phyloP scores from a whole-genome alignment of 805 yeast genomes.

The Kurtzmaniella cleridarum region DNA sequence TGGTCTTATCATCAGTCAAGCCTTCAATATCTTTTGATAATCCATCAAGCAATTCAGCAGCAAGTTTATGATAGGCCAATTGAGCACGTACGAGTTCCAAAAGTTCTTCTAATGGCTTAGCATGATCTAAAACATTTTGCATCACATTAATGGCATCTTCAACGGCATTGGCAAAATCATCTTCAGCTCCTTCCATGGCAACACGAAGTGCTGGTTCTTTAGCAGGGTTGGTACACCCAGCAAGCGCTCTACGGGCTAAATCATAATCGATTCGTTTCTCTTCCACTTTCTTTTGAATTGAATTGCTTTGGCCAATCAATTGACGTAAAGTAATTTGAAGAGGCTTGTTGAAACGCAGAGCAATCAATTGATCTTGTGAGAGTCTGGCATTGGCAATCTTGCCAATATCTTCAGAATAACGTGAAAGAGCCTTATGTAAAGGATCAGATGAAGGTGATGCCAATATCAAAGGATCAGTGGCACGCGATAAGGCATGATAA shows the following conservation, averaged over 20 bases:
- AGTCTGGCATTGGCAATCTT: conserved; percentile 78
- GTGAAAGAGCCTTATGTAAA: conserved; percentile 57
- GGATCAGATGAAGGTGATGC: conserved; percentile 34
- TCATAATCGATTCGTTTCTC: conserved; percentile 76
- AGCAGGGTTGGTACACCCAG: conserved; percentile 35
- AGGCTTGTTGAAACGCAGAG: conserved; percentile 62
- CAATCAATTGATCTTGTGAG: conserved; percentile 73
- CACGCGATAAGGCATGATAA: conserved; percentile 76
- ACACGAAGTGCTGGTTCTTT: conserved; percentile 71
- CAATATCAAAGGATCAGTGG: conserved; percentile 52
- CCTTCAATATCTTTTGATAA: conserved; percentile 60
- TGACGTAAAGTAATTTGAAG: conserved; percentile 57
- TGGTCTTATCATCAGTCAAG: conserved; percentile 44
- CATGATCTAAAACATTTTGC: conserved; percentile 72
- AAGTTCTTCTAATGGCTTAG: conserved; percentile 63
- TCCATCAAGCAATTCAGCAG: conserved; percentile 59
- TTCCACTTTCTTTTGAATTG: conserved; percentile 69
- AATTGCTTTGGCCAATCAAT: conserved; percentile 56
- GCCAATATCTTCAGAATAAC: conserved; percentile 64
- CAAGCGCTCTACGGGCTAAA: conserved; percentile 54
- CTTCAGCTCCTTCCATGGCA: conserved; percentile 79
- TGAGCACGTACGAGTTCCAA: conserved; percentile 72
- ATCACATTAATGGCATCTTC: conserved; percentile 81
- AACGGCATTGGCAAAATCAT: conserved; percentile 82
- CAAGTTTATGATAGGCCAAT: conserved; percentile 72